phyloP scores from a whole-genome alignment of 2,329 filamentous ascomycete species.

The Alternaria arbusti region DNA sequence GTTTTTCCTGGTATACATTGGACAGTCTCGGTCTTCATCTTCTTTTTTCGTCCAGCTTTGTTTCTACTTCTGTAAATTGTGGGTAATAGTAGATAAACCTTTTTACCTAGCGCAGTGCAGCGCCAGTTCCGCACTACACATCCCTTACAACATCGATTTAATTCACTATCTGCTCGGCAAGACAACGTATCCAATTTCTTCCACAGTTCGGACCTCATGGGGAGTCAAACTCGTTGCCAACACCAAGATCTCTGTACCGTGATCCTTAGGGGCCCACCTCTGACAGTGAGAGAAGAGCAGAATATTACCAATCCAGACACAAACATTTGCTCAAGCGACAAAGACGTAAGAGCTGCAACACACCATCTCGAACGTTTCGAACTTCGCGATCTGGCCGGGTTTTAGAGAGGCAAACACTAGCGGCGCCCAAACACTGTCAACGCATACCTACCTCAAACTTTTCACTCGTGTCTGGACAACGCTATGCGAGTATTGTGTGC shows the following conservation, averaged over 20 bases:
- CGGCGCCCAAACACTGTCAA: neutral
- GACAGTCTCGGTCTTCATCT: neutral
- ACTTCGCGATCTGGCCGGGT: neutral
- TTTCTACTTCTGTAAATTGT: neutral
- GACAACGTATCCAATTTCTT: neutral
- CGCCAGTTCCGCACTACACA: neutral
- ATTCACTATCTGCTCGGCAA: neutral
- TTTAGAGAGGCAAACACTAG: neutral
- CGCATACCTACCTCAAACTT: neutral
- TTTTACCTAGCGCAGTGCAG: neutral
- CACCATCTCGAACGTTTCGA: neutral
- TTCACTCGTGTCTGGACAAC: neutral
- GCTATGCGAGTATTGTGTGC: neutral
- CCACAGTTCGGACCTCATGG: neutral
- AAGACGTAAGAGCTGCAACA: neutral
- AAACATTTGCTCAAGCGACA: neutral
- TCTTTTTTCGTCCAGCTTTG: neutral
- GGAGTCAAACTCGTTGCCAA: neutral
- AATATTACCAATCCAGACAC: neutral
- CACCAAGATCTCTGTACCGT: neutral
- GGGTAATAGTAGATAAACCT: neutral
- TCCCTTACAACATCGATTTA: neutral
- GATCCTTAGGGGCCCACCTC: neutral
- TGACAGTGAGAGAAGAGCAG: neutral
- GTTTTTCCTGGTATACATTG: slow-evolving; percentile 3